Conservation (phyloP, 257 asterid genomes). For the Leonotis leonurus region DNA sequence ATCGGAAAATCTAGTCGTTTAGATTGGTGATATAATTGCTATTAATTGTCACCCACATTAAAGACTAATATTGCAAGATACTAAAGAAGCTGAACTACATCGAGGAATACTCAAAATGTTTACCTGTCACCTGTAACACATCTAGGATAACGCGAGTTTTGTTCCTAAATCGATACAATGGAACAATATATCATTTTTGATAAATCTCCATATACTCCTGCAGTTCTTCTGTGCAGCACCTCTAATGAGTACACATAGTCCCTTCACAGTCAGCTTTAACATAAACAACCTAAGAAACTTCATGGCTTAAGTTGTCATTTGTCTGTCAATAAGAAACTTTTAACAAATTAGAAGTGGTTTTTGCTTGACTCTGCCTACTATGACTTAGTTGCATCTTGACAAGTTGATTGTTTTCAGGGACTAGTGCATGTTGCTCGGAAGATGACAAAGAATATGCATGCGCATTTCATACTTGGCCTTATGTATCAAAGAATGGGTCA, state of each 20-base stretch:
- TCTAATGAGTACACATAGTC: neutral
- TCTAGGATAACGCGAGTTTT: neutral
- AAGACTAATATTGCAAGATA: neutral
- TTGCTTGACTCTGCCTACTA: neutral
- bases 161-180: neutral
- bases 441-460: constrained; percentile 96
- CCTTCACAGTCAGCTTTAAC: neutral
- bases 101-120: neutral
- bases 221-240: neutral
- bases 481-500: constrained; percentile 99
- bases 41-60: neutral
- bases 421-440: constrained; percentile 88
- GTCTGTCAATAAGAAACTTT: neutral
- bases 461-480: constrained; percentile 92
- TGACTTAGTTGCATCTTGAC: constrained; percentile 17
- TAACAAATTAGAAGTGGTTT: neutral
- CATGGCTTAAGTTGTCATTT: constrained; percentile 1
- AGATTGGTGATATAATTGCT: neutral
- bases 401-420: constrained; percentile 45
- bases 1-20: no score
- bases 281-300: constrained; percentile 10
- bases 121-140: neutral
- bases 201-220: neutral
- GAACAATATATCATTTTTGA: neutral
- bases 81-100: neutral